Base-by-base conservation (phyloP, 768 basidiomycete genomes). In the Naganishia randhawae region DNA sequence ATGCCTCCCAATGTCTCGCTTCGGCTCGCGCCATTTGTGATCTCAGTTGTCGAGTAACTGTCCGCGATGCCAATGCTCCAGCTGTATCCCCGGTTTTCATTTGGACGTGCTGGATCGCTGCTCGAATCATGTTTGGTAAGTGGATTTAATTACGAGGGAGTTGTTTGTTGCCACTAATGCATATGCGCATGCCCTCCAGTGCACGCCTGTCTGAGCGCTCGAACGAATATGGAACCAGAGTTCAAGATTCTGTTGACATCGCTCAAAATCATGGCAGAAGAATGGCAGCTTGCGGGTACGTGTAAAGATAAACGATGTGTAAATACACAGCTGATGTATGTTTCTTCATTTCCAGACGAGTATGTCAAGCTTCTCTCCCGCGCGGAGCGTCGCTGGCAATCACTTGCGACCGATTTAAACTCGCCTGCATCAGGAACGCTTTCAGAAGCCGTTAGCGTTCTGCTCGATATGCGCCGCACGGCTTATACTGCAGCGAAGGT, bases 81-180 rank as follows among this genome's bases (percentile, higher is more conserved):
- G 62, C 71, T 1, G 73, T 72, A 3, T 73, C 75, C 5, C 78
- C 78, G n/a, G 48, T 79, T 39, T 75, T 79, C 69, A 74, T 77
- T 22, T 79, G 76, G 76, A 65, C 69, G 2, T 75, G 74, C 52
- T 79, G 78, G 78, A 74, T 79, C 17, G 76, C 76, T 0, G 78
- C 76, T 17, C 71, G 78, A 50, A 72, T 77, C 6, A 63, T 74
- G 29, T 78, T 76, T 63, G 75, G 77, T 78, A 35, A 41, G 74
- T 72, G 45, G 19, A n/a, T 48, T 48, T 22, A 22, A 3, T 48
- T 42, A 16, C 5, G 14, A 54, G n/a, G 50, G 25, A 11, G n/a
- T 10, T 19, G 50, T 0, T 25, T 25, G 7, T 27, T 19, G 29
- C 39, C 14, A 41, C 1, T 31, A 27, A 19, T 33, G 27, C 31